A percentile compares a stretch with the other conserved stretches of the same genome.
phyloP scores from a whole-genome alignment of 1,139 yeast genomes.

The Meyerozyma smithsonii region DNA sequence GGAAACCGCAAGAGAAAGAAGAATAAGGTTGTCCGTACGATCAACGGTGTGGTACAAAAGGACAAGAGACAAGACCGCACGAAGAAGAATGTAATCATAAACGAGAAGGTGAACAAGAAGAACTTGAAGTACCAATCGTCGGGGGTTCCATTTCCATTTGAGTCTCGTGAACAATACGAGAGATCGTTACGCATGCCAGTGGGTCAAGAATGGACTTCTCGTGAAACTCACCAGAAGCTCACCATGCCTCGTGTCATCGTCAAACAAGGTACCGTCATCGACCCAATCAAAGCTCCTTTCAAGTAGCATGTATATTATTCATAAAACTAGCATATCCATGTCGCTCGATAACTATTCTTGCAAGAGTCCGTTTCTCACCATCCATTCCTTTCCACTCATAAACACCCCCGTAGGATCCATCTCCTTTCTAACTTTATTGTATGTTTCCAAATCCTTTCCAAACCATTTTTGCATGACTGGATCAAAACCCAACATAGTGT shows the following conservation, averaged over 20 bases:
- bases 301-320: slow-evolving; percentile 21
- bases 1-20: slow-evolving; percentile 53
- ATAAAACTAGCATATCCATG: not conserved
- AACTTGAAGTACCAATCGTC: slow-evolving; percentile 78
- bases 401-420: slow-evolving; percentile 83
- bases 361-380: slow-evolving; percentile 70
- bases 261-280: slow-evolving; percentile 86
- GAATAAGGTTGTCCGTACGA: slow-evolving; percentile 59
- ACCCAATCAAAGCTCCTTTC: slow-evolving; percentile 78
- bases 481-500: slow-evolving; percentile 78
- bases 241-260: slow-evolving; percentile 86
- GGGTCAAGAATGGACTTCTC: slow-evolving; percentile 95
- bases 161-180: slow-evolving; percentile 90
- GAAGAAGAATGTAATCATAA: slow-evolving; percentile 77
- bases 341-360: slow-evolving; percentile 13
- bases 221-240: slow-evolving; percentile 78
- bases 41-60: slow-evolving; percentile 67
- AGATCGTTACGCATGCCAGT: slow-evolving; percentile 92
- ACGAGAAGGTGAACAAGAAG: slow-evolving; percentile 82
- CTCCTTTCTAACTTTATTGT: slow-evolving; percentile 55
- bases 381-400: slow-evolving; percentile 75
- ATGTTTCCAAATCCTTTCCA: slow-evolving; percentile 62
- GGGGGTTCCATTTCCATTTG: slow-evolving; percentile 91
- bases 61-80: slow-evolving; percentile 76
- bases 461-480: slow-evolving; percentile 72